Evolutionary conservation across 495 filamentous ascomycete genomes (phyloP).

Genomic region (Penicillium bovifimosum): DNA sequence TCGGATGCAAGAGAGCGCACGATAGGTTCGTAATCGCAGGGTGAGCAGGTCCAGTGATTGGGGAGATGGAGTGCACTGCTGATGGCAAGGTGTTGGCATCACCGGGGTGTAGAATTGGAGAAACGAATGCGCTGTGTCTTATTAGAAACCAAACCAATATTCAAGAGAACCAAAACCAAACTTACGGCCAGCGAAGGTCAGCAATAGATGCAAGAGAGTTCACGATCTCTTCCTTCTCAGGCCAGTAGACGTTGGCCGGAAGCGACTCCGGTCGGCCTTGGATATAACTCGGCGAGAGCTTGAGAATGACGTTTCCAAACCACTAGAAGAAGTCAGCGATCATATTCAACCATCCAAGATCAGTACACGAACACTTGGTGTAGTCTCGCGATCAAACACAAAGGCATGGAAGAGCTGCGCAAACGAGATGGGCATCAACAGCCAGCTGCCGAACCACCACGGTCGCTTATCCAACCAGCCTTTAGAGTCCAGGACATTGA

Average conservation of each 20-base stretch:
- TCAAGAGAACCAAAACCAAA: conserved; percentile 7
- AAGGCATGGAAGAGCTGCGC: conserved; percentile 89
- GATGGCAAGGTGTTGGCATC: conserved; percentile 58
- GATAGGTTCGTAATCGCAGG: conserved; percentile 75
- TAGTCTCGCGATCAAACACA: conserved; percentile 87
- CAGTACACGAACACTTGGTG: conserved; percentile 51
- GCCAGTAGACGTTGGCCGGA: conserved; percentile 66
- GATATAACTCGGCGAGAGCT: conserved; percentile 70
- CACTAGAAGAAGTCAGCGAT: conserved; percentile 35
- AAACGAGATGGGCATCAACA: conserved; percentile 86
- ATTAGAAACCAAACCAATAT: not conserved
- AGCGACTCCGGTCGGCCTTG: conserved; percentile 64
- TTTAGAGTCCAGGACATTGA: conserved; percentile 73
- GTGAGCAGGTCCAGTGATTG: conserved; percentile 77
- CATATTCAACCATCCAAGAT: not conserved
- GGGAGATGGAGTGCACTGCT: conserved; percentile 60
- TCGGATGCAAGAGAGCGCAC: conserved; percentile 88
- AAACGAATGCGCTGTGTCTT: conserved; percentile 59
- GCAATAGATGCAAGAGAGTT: conserved; percentile 79
- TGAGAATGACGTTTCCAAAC: conserved; percentile 69
- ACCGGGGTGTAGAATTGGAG: conserved; percentile 79
- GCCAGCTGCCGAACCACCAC: conserved; percentile 94
- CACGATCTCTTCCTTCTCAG: conserved; percentile 65
- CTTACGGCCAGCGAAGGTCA: conserved; percentile 77
- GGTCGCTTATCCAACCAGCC: conserved; percentile 72